Evolutionary conservation across 805 yeast genomes (phyloP), one percentile per base, ranked within the genome.

Genomic region (Ogataea pini): DNA sequence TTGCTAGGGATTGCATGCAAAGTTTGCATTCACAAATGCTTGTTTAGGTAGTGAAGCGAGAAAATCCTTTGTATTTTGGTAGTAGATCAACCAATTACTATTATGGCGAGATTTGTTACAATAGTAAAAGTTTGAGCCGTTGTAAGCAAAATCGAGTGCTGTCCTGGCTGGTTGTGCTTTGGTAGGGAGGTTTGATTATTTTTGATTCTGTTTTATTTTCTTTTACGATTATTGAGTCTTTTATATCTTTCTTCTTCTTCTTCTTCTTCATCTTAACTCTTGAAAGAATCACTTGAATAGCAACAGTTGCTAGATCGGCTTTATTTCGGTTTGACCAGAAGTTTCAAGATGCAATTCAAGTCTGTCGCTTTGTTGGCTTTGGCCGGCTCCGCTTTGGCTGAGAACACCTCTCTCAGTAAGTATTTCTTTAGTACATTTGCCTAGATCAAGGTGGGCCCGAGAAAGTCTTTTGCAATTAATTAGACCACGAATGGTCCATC

Each of bases 341-440:
- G 42, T 16, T 25, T 28, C 33, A 39, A 39, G 51, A 81, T 82
- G 86, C 85, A 79, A 73, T 70, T 79, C 71, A 80, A 75, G 70
- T 69, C 78, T 53, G 60, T 77, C 62, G 61, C 78, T 56, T 70
- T 75, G 52, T 62, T 73, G 56, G 76, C 36, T 60, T 54, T 79
- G 42, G 75, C 78, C 57, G 78, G 79, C 52, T 57, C 76, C 50
- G 82, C 72, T 52, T 56, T 74, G 52, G 73, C 69, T 46, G 70
- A 60, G 42, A 72, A 67, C 54, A 61, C 70, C 18, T 62, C 70
- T 39, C 55, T 68, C 53, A 62, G 75, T 71, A 63, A 50, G 76
- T 70, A 64, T 27, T 3, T 8, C 34, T n/a, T 17, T 31, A 31
- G 9, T 28, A 28, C 27, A 9, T 24, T 24, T 24, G 27, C 27